Evolutionary conservation across 2,329 filamentous ascomycete genomes (phyloP).

Genomic region (Cytospora piceae): DNA sequence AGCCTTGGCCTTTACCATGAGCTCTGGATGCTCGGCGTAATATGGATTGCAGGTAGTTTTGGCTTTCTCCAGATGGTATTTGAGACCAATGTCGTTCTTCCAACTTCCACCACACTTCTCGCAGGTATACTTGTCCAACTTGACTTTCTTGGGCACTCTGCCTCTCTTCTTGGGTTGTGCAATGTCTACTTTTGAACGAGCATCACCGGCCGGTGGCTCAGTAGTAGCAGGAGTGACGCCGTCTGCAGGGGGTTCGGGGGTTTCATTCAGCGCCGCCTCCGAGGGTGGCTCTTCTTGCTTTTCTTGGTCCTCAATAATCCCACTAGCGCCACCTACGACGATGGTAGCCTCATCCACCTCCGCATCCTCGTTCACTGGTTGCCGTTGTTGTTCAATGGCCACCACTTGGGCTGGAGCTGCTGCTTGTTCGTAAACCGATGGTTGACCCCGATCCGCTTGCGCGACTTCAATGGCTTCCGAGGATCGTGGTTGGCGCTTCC

Average conservation of each 20-base stretch:
- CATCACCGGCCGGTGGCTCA: background rate
- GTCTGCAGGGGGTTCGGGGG: background rate
- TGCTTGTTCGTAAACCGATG: background rate
- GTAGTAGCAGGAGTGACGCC: background rate
- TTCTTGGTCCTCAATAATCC: background rate
- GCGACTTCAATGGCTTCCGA: background rate
- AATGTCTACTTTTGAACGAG: too few species aligned
- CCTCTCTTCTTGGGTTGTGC: conserved; percentile 4
- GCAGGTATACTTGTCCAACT: conserved; percentile 41
- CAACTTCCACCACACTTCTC: conserved; percentile 57
- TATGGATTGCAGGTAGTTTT: conserved; percentile 57
- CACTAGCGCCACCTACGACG: background rate
- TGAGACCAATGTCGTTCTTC: conserved; percentile 62
- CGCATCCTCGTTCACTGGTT: background rate
- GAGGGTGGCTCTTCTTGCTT: background rate
- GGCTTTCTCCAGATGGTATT: conserved; percentile 62
- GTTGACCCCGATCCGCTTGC: background rate
- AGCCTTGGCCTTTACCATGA: conserved; percentile 30
- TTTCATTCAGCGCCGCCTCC: background rate
- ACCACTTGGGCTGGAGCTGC: background rate
- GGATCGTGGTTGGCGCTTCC: conserved; percentile 4
- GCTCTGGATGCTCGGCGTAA: conserved; percentile 40
- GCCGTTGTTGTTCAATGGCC: background rate
- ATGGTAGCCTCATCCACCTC: background rate
- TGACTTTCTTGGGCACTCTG: conserved; percentile 10